Percentiles rank a stretch among this genome's conserved stretches.
Evolutionary conservation across 352 stramenopile genomes (phyloP).

Genomic region (Phytophthora nicotianae): DNA sequence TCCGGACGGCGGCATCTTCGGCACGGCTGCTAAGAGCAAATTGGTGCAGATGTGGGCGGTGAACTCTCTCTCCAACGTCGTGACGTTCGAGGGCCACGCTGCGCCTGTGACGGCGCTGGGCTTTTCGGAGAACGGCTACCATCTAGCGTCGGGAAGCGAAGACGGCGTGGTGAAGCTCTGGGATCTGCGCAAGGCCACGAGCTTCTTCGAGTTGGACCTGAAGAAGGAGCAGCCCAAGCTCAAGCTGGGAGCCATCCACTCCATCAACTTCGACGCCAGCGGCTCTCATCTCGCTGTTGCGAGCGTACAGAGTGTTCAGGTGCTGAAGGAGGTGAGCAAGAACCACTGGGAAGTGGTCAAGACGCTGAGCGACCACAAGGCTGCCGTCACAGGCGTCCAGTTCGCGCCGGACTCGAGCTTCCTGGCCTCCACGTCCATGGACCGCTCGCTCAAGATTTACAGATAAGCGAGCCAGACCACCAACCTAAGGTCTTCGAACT

Average conservation of each 20-base stretch:
- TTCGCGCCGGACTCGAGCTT: conserved; percentile 70
- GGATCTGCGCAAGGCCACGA: conserved; percentile 94
- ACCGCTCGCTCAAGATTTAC: conserved; percentile 81
- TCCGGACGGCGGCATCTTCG: conserved; percentile 95
- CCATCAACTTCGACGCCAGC: conserved; percentile 66
- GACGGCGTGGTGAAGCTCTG: conserved; percentile 91
- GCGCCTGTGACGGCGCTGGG: conserved; percentile 72
- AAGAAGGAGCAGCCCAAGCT: conserved; percentile 43
- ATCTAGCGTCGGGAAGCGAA: conserved; percentile 84
- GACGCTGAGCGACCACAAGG: conserved; percentile 73
- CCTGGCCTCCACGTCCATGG: conserved; percentile 73
- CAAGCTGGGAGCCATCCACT: conserved; percentile 50
- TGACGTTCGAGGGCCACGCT: conserved; percentile 86
- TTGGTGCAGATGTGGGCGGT: conserved; percentile 94
- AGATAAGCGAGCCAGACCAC: conserved; percentile 36
- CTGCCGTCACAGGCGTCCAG: conserved; percentile 57
- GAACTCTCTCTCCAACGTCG: conserved; percentile 81
- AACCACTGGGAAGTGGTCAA: conserved; percentile 68
- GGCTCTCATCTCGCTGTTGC: conserved; percentile 64
- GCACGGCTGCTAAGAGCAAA: conserved; percentile 63
- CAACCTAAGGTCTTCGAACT: conserved; percentile 1
- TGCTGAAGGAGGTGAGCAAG: conserved; percentile 70
- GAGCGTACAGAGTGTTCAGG: conserved; percentile 43
- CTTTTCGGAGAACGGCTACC: conserved; percentile 97
- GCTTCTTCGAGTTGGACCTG: conserved; percentile 68